Percentiles rank a stretch among this genome's conserved stretches.
These are phyloP conservation scores for Rhinocladiella mackenziei DNA, from an alignment of 2,329 filamentous ascomycete genomes.

Conservation along the genomic window DNA sequence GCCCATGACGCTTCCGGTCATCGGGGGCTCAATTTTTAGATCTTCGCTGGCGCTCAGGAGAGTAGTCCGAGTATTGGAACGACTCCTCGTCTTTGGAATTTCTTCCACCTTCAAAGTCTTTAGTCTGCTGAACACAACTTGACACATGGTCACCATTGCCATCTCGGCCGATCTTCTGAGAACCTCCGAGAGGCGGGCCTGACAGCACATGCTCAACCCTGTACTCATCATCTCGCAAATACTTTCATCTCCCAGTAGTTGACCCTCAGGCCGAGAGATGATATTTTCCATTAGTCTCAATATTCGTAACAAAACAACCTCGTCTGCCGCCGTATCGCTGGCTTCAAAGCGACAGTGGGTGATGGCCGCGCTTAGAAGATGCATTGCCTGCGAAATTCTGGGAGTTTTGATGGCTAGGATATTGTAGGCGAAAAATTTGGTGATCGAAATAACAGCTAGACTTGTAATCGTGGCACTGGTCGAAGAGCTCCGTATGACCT, in stretches of 20 bases:
- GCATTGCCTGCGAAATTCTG: constrained; percentile 87
- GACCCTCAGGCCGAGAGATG: constrained; percentile 87
- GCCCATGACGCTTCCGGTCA: constrained; percentile 56
- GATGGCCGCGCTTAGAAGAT: constrained; percentile 86
- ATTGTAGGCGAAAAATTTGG: constrained; percentile 94
- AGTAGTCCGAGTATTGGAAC: constrained; percentile 25
- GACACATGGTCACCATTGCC: constrained; percentile 98
- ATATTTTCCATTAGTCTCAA: constrained; percentile 97
- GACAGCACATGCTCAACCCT: constrained; percentile 93
- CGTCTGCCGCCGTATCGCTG: constrained; percentile 88
- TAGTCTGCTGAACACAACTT: constrained; percentile 91
- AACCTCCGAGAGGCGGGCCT: constrained; percentile 84
- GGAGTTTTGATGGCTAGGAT: constrained; percentile 81
- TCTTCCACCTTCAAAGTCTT: constrained; percentile 79
- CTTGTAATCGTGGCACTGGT: constrained; percentile 96
- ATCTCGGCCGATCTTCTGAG: constrained; percentile 84
- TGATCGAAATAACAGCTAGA: constrained; percentile 84
- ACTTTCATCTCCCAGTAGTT: constrained; percentile 93
- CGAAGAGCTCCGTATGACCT: constrained; percentile 93
- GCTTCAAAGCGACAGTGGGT: constrained; percentile 98
- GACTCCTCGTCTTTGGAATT: constrained; percentile 42
- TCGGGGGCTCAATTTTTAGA: constrained; percentile 72
- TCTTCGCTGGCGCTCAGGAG: constrained; percentile 59
- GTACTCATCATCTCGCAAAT: constrained; percentile 99
- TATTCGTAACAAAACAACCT: constrained; percentile 91